These are phyloP conservation scores for Magnusiomyces clavatus DNA, from an alignment of 1,139 yeast genomes.

Conservation along the genomic window DNA sequence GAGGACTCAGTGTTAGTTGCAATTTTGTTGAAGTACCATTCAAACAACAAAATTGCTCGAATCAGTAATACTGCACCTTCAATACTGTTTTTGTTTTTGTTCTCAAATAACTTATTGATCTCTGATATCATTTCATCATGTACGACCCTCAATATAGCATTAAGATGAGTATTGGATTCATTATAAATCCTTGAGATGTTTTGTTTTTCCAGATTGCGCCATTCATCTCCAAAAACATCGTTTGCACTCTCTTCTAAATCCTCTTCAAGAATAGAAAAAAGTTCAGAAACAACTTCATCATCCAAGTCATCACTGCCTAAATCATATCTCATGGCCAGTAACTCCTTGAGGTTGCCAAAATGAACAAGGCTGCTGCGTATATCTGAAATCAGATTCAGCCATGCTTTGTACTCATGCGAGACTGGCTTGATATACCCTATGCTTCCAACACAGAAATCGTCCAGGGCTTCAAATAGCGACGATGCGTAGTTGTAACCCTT, in stretches of 20 bases:
- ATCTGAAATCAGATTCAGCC: slow-evolving; percentile 11
- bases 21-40: background rate
- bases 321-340: slow-evolving; percentile 4
- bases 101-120: slow-evolving; percentile 7
- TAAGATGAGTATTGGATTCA: slow-evolving; percentile 6
- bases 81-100: background rate
- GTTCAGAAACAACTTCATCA: slow-evolving; percentile 6
- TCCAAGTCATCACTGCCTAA: background rate
- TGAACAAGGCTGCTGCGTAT: slow-evolving; percentile 11
- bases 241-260: slow-evolving; percentile 4
- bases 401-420: slow-evolving; percentile 10
- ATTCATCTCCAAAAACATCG: slow-evolving; percentile 10
- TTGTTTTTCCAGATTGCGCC: slow-evolving; percentile 10
- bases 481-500: slow-evolving; percentile 10
- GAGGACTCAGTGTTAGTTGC: background rate
- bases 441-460: slow-evolving; percentile 11
- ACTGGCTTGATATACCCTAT: slow-evolving; percentile 11
- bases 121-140: slow-evolving; percentile 9
- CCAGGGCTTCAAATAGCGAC: slow-evolving; percentile 7
- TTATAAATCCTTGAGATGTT: slow-evolving; percentile 7
- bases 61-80: slow-evolving; percentile 10
- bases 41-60: slow-evolving; percentile 2
- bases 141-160: slow-evolving; percentile 6
- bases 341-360: slow-evolving; percentile 9
- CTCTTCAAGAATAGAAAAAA: slow-evolving; percentile 3